Evolutionary conservation across 768 basidiomycete genomes (phyloP), one percentile per base, ranked within the genome.

Genomic region (Kwoniella newhampshirensis): DNA sequence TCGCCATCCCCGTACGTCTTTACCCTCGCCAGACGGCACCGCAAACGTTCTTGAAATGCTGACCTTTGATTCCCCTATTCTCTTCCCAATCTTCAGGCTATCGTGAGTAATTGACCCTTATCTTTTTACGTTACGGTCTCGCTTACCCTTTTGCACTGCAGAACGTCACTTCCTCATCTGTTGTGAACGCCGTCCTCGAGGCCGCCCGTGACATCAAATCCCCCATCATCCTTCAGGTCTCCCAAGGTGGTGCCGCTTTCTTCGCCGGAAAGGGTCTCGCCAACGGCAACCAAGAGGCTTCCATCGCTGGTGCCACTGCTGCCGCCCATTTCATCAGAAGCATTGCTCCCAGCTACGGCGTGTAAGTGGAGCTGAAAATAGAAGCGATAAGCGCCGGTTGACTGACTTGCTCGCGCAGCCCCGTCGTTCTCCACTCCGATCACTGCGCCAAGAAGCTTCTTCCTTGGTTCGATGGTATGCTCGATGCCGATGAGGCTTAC

Each of bases 391-490:
- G 11, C 20, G 46, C 49, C 8, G 27, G 30, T 9, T 35, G 41
- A 51, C 32, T 32, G 6, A 32, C 6, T 13, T 32, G 6, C 7
- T 6, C 32, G 7, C 13, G 32, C 64, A 92, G 90, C 61, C 96
- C 96, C 71, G 96, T 99, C 73, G 83, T 99, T 55, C 81, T 99
- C 71, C 94, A 99, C 86, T 87, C 89, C 60, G 96, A 99, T 79
- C 96, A 99, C 81, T 99, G 96, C 75, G 96, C 96, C 13, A 81
- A 94, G 71, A 98, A 99, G 79, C 89, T 98, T 63, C 85, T 99
- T 54, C 93, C 88, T 4, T 99, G 96, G 96, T 93, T 97, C 78
- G 96, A 99, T 77, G 94, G 78, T 57, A 97, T 99, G 96, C 89
- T 98, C 75, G 88, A 85, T 47, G 94, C 93, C 51, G 87, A 99